These are phyloP conservation scores for Neohortaea acidophila DNA, from an alignment of 495 filamentous ascomycete genomes.

Conservation along the genomic window DNA sequence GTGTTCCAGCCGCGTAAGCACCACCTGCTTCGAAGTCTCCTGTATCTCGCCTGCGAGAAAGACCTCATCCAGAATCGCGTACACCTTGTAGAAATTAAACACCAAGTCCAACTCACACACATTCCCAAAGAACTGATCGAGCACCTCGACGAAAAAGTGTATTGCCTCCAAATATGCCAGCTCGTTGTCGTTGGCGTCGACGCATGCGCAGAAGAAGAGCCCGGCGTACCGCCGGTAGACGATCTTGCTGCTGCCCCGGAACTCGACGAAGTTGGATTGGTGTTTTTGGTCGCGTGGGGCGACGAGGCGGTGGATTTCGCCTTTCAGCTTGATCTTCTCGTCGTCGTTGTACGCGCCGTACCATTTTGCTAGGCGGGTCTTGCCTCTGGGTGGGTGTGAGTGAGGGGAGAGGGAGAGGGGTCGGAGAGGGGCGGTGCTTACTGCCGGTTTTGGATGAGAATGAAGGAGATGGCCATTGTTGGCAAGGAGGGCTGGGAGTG, in stretches of 20 bases:
- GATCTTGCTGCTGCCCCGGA: constrained; percentile 68
- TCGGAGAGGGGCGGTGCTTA: constrained; percentile 31
- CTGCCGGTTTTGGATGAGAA: constrained; percentile 95
- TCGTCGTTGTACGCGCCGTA: constrained; percentile 96
- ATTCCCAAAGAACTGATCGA: constrained; percentile 97
- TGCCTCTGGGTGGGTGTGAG: constrained; percentile 49
- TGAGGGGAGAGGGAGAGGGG: background rate
- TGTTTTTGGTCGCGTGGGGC: constrained; percentile 97
- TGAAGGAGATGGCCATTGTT: constrained; percentile 78
- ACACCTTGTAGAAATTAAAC: constrained; percentile 97
- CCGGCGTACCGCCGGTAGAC: constrained; percentile 95
- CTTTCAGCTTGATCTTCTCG: constrained; percentile 87
- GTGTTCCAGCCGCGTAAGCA: constrained; percentile 84
- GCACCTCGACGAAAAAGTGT: constrained; percentile 97
- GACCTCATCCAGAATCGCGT: constrained; percentile 95
- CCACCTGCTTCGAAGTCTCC: constrained; percentile 96
- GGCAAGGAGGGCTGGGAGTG: background rate
- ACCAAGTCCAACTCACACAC: constrained; percentile 98
- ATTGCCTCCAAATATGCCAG: constrained; percentile 93
- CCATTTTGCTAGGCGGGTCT: constrained; percentile 97
- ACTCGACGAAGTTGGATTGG: constrained; percentile 98
- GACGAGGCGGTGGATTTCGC: constrained; percentile 81
- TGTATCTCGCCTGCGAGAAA: constrained; percentile 95
- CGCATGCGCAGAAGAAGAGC: constrained; percentile 96
- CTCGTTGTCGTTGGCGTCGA: constrained; percentile 98